phyloP scores from a whole-genome alignment of 164 flowering plant species.

The Hamamelis virginiana region DNA sequence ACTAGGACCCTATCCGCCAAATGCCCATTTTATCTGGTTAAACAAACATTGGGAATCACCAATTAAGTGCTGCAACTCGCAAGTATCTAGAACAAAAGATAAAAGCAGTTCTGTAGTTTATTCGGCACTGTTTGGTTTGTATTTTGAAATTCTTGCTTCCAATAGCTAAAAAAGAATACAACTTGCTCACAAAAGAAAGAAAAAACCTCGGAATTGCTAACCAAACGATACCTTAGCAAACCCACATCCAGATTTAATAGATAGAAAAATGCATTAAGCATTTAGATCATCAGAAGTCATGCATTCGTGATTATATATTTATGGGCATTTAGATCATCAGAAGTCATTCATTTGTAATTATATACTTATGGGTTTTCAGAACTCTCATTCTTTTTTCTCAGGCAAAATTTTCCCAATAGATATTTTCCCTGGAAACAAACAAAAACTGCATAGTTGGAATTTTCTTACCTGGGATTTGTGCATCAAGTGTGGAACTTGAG shows the following conservation, averaged over 20 bases:
- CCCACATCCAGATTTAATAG: too few species aligned
- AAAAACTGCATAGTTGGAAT: neutral
- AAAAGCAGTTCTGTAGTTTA: too few species aligned
- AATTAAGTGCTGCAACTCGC: neutral
- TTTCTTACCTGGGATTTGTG: constrained; percentile 25
- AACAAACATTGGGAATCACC: neutral
- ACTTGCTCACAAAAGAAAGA: too few species aligned
- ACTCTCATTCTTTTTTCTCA: neutral
- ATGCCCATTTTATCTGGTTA: neutral
- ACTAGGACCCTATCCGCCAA: too few species aligned
- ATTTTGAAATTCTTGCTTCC: too few species aligned
- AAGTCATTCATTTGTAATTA: neutral
- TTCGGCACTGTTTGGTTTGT: too few species aligned
- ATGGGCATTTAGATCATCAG: neutral
- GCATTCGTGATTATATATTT: neutral
- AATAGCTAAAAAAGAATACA: too few species aligned
- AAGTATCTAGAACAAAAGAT: too few species aligned
- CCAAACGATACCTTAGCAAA: too few species aligned
- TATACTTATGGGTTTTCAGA: neutral
- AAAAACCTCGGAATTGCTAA: too few species aligned
- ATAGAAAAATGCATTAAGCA: too few species aligned
- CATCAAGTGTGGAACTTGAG: constrained; percentile 9
- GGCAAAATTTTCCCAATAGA: neutral
- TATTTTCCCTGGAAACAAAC: neutral
- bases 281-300: too few species aligned